These are phyloP conservation scores for Corymbia calophylla DNA, from an alignment of 441 rosid species.

Conservation along the genomic window DNA sequence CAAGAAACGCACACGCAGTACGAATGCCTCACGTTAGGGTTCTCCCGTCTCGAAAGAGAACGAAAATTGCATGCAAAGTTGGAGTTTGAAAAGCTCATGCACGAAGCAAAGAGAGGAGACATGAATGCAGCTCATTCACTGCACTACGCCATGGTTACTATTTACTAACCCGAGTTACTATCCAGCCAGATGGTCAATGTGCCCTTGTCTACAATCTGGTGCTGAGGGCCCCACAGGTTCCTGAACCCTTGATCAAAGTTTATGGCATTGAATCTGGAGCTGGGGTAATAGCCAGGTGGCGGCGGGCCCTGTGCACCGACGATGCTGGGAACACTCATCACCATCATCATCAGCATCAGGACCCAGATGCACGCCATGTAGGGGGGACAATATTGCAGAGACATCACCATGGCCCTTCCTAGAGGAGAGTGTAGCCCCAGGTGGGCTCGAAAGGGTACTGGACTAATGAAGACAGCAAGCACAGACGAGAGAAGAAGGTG, in stretches of 20 bases:
- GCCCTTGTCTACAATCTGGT: slow-evolving; percentile 41
- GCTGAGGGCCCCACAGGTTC: slow-evolving; percentile 60
- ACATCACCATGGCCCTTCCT: neutral
- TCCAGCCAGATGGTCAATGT: slow-evolving; percentile 54
- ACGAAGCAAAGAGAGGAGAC: neutral
- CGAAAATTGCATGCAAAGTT: neutral
- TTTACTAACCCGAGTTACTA: slow-evolving; percentile 26
- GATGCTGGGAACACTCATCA: neutral
- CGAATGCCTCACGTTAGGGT: neutral
- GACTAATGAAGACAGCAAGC: neutral
- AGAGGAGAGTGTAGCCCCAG: neutral
- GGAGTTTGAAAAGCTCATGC: neutral
- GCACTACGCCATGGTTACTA: neutral
- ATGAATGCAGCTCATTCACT: neutral
- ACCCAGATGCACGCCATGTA: neutral
- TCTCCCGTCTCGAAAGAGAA: neutral
- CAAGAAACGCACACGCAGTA: neutral
- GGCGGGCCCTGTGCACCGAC: slow-evolving; percentile 34
- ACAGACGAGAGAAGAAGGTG: neutral
- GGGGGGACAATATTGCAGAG: neutral
- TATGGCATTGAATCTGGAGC: slow-evolving; percentile 29
- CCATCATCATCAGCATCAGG: neutral
- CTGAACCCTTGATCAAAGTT: slow-evolving; percentile 36
- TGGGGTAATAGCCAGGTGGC: slow-evolving; percentile 58
- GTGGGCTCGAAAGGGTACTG: neutral